Conservation (phyloP, 2,329 filamentous ascomycete species). For the Phyllosticta capitalensis region DNA sequence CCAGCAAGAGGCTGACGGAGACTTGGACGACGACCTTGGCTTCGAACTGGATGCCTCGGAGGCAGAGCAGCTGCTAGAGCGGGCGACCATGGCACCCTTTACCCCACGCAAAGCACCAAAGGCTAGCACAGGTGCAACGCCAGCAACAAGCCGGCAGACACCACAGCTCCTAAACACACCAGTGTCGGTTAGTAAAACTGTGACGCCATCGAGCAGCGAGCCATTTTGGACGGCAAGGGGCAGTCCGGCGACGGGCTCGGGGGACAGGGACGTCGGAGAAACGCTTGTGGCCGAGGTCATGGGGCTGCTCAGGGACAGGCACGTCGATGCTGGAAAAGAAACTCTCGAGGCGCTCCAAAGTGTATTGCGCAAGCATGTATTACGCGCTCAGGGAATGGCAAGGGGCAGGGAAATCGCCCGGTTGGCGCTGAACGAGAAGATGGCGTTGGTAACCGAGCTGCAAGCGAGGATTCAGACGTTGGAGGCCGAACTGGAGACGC, state of each 20-base stretch:
- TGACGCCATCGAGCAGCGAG: conserved; percentile 26
- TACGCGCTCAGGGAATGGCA: conserved; percentile 51
- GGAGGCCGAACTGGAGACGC: conserved; percentile 47
- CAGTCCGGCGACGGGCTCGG: conserved; percentile 10
- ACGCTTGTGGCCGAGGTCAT: conserved; percentile 35
- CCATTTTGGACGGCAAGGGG: conserved; percentile 17
- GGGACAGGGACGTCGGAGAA: conserved; percentile 12
- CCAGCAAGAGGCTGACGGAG: conserved; percentile 6
- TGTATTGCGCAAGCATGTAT: conserved; percentile 38
- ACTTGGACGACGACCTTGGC: neutral
- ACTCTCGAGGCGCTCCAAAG: conserved; percentile 16
- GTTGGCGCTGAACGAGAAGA: conserved; percentile 52
- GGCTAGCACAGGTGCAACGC: conserved; percentile 30
- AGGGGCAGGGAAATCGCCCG: conserved; percentile 58
- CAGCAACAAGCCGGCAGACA: conserved; percentile 9
- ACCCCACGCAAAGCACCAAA: conserved; percentile 31
- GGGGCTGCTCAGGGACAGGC: conserved; percentile 37
- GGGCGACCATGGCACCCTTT: neutral
- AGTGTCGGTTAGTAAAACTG: conserved; percentile 25
- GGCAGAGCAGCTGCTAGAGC: neutral
- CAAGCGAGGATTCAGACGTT: conserved; percentile 53
- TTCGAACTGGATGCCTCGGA: neutral
- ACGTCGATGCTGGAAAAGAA: conserved; percentile 25
- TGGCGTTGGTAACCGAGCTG: conserved; percentile 56
- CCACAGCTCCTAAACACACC: neutral